Conservation (phyloP, 139 green algal species). For the Chlamydomonas asymmetrica region DNA sequence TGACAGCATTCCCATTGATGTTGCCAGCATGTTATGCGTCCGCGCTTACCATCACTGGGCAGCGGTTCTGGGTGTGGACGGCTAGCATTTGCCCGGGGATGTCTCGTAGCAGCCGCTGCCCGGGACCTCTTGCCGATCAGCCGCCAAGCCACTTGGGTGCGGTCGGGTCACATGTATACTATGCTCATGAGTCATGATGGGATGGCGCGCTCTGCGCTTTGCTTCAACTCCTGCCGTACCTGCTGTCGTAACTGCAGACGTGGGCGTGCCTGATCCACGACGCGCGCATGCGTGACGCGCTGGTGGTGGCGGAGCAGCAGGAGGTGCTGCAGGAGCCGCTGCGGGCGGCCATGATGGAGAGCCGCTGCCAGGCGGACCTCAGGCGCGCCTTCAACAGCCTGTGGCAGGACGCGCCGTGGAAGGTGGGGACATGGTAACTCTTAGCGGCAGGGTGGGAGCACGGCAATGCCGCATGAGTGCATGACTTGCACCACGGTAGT, state of each 20-base stretch:
- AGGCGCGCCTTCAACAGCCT: neutral
- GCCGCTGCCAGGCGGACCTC: neutral
- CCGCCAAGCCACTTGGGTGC: no score
- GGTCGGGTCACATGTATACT: no score
- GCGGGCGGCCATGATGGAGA: neutral
- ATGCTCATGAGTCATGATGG: neutral
- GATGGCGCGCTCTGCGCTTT: neutral
- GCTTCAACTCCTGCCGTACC: no score
- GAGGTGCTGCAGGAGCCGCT: neutral
- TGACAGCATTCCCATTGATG: no score
- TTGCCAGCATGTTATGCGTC: no score
- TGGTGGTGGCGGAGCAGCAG: neutral
- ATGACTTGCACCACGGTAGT: neutral
- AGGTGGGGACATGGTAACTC: neutral
- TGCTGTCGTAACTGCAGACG: neutral
- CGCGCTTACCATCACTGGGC: no score
- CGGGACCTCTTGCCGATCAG: no score
- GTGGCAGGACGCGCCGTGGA: neutral
- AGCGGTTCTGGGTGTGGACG: no score
- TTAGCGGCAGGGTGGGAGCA: neutral
- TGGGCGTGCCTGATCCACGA: neutral
- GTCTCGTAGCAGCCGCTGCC: neutral
- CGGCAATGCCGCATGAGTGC: neutral
- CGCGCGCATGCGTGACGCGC: neutral
- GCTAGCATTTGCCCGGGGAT: no score